Conservation (phyloP, 176 grass and related monocot genomes). For the Ampelocalamus luodianensis region DNA sequence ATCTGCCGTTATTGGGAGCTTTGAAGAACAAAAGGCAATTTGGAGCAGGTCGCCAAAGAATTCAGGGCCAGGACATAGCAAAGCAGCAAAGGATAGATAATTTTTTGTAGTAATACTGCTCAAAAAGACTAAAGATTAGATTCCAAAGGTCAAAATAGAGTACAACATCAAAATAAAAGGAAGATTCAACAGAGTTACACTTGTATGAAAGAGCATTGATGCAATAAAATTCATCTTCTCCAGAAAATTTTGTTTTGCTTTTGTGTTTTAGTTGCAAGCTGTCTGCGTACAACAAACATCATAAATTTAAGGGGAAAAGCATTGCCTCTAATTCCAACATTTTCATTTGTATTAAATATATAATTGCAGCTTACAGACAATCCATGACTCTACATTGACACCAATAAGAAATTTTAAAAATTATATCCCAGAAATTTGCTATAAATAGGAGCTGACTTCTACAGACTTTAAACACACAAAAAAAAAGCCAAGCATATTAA, state of each 20-base stretch:
- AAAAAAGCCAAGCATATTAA: constrained; percentile 12
- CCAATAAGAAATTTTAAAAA: constrained; percentile 23
- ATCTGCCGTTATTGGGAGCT: constrained; percentile 66
- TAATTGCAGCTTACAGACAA: constrained; percentile 40
- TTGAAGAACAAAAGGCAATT: constrained; percentile 63
- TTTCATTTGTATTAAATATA: constrained; percentile 27
- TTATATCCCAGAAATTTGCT: constrained; percentile 38
- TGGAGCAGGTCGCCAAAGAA: constrained; percentile 45
- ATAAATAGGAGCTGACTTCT: constrained; percentile 15
- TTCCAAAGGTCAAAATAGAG: constrained; percentile 27
- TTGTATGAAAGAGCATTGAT: constrained; percentile 15
- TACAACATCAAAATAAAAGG: constrained; percentile 10
- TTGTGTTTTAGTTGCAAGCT: not conserved
- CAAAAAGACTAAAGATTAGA: constrained; percentile 3
- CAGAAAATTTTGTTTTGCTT: not conserved
- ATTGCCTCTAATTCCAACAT: constrained; percentile 6
- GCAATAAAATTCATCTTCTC: not conserved
- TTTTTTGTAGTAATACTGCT: constrained; percentile 23
- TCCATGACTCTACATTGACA: constrained; percentile 26
- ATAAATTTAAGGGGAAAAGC: not conserved
- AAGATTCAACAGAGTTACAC: constrained; percentile 15
- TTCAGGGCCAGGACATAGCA: constrained; percentile 3
- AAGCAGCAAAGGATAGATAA: constrained; percentile 13
- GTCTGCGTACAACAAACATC: not conserved
- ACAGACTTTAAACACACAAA: constrained; percentile 25